Evolutionary conservation across 192 early-diverging fungal genomes (phyloP).

Genomic region (Umbelopsis isabellina): DNA sequence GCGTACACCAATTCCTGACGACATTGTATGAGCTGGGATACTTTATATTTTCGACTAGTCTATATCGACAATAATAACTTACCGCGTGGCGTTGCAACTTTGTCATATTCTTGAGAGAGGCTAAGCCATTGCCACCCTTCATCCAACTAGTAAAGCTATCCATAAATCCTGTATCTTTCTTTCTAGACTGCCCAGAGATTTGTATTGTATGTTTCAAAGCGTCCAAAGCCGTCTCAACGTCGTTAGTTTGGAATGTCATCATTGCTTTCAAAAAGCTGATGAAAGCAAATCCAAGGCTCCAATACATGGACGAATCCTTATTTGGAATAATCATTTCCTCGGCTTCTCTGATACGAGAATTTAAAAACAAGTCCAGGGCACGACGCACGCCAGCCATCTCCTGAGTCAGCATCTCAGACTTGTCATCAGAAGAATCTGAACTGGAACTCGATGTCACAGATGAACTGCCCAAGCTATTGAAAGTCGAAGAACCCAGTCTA

Average conservation of each 20-base stretch:
- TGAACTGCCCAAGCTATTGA: not conserved
- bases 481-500: not conserved
- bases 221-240: slow-evolving; percentile 68
- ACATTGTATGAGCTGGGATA: not conserved
- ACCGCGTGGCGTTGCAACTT: slow-evolving; percentile 66
- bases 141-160: slow-evolving; percentile 52
- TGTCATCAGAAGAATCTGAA: slow-evolving; percentile 9
- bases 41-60: not conserved
- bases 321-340: slow-evolving; percentile 57
- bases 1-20: slow-evolving; percentile 77
- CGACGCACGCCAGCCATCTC: slow-evolving; percentile 64
- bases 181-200: slow-evolving; percentile 63
- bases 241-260: slow-evolving; percentile 77
- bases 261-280: slow-evolving; percentile 69
- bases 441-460: not conserved
- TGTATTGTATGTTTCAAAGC: slow-evolving; percentile 65
- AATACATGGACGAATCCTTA: slow-evolving; percentile 62
- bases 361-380: slow-evolving; percentile 76
- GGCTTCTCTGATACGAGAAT: slow-evolving; percentile 72
- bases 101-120: slow-evolving; percentile 54
- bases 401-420: slow-evolving; percentile 50
- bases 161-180: slow-evolving; percentile 55
- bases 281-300: slow-evolving; percentile 72
- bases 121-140: slow-evolving; percentile 44
- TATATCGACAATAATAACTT: slow-evolving; percentile 29